Percentiles rank a stretch among this genome's conserved stretches.
These are phyloP conservation scores for Colletotrichum tabaci DNA, from an alignment of 2,329 filamentous ascomycete species.

Conservation along the genomic window DNA sequence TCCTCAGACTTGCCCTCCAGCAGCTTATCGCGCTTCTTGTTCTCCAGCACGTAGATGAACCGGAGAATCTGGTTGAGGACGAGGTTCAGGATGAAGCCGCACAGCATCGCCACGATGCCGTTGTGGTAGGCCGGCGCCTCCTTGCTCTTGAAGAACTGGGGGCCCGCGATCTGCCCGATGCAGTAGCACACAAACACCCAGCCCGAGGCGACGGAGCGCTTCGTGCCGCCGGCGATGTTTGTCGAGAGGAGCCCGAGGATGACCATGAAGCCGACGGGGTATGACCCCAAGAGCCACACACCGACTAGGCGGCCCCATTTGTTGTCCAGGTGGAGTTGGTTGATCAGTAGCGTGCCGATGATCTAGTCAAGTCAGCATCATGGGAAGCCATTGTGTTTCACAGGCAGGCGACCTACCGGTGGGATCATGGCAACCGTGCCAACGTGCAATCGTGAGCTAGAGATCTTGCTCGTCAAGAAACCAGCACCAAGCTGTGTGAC, in stretches of 20 bases:
- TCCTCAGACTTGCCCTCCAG: slow-evolving; percentile 34
- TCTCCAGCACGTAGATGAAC: slow-evolving; percentile 32
- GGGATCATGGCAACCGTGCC: slow-evolving; percentile 35
- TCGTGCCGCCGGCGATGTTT: slow-evolving; percentile 51
- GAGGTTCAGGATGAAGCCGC: slow-evolving; percentile 29
- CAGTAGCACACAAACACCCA: slow-evolving; percentile 52
- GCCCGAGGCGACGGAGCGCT: slow-evolving; percentile 48
- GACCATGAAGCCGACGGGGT: slow-evolving; percentile 40
- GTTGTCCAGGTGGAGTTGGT: slow-evolving; percentile 36
- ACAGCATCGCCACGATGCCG: slow-evolving; percentile 38
- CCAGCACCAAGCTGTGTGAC: slow-evolving; percentile 33
- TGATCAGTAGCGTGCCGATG: slow-evolving; percentile 34
- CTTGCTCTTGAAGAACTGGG: slow-evolving; percentile 50
- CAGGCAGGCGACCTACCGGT: slow-evolving; percentile 1
- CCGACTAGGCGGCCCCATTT: slow-evolving; percentile 38
- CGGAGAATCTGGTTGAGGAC: slow-evolving; percentile 34
- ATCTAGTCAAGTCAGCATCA: slow-evolving; percentile 18
- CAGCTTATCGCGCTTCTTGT: slow-evolving; percentile 24
- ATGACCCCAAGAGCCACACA: slow-evolving; percentile 36
- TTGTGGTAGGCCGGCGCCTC: slow-evolving; percentile 35
- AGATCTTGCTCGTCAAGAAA: slow-evolving; percentile 31
- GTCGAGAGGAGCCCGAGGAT: slow-evolving; percentile 44
- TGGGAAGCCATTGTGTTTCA: no score
- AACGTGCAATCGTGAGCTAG: slow-evolving; percentile 28
- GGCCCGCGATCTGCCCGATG: slow-evolving; percentile 49